These are phyloP conservation scores for Pulveroboletus sp. DNA, from an alignment of 768 basidiomycete genomes.

Conservation along the genomic window DNA sequence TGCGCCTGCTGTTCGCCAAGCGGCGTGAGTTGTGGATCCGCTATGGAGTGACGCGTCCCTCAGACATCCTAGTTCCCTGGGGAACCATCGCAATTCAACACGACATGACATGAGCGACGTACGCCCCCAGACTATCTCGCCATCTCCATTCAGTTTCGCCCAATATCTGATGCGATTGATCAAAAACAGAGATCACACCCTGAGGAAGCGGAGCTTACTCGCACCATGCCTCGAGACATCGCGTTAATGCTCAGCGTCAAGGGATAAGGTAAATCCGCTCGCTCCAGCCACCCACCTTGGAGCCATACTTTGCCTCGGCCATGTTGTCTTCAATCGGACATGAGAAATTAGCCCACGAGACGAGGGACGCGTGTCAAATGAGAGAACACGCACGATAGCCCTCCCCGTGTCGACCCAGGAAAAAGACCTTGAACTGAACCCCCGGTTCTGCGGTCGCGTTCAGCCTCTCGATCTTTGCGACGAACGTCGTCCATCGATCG, in stretches of 20 bases:
- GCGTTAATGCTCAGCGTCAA: background rate
- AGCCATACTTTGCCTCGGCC: constrained; percentile 62
- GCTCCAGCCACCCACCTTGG: constrained; percentile 26
- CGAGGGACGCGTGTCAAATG: background rate
- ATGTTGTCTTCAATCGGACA: constrained; percentile 51
- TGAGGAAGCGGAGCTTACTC: constrained; percentile 37
- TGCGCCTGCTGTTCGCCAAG: constrained; percentile 55
- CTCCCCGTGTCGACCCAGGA: constrained; percentile 67
- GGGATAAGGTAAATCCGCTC: background rate
- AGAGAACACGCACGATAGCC: constrained; percentile 34
- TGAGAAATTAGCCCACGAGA: background rate
- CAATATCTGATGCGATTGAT: constrained; percentile 42
- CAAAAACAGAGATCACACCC: background rate
- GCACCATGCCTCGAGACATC: constrained; percentile 45
- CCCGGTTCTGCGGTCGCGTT: constrained; percentile 11
- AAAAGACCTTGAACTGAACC: constrained; percentile 47
- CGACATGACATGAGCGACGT: constrained; percentile 26
- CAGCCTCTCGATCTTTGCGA: constrained; percentile 38
- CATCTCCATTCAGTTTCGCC: constrained; percentile 61
- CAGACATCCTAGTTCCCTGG: background rate
- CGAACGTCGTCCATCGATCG: constrained; percentile 47
- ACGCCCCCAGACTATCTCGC: constrained; percentile 71
- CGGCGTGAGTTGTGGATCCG: constrained; percentile 50
- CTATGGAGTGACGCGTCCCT: constrained; percentile 3
- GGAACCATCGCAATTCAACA: background rate